A percentile compares a stretch with the other conserved stretches of the same genome.
phyloP scores from a whole-genome alignment of 129 eudicot species.

The Pulicaria dysenterica region DNA sequence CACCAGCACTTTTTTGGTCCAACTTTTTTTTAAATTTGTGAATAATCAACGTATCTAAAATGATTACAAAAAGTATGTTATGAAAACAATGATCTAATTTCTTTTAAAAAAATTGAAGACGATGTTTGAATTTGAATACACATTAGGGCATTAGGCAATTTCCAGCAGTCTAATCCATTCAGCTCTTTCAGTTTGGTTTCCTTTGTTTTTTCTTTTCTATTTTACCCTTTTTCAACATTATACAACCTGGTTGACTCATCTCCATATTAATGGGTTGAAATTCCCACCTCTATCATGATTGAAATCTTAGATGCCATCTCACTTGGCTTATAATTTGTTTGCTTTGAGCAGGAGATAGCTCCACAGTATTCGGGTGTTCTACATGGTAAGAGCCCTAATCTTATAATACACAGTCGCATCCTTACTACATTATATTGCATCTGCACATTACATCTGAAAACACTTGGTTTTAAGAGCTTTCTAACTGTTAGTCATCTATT shows the following conservation, averaged over 20 bases:
- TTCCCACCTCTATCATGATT: constrained; percentile 7
- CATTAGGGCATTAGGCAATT: background rate
- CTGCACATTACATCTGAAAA: no score
- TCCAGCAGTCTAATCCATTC: background rate
- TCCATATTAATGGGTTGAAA: background rate
- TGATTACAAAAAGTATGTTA: background rate
- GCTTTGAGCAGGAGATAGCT: constrained; percentile 71
- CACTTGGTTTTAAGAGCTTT: no score
- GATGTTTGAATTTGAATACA: background rate
- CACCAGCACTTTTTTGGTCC: background rate
- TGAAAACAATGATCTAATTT: background rate
- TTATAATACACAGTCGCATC: background rate
- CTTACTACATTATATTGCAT: background rate
- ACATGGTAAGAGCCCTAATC: constrained; percentile 57
- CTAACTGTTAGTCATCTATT: no score
- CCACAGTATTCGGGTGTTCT: constrained; percentile 94
- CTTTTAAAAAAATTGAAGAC: background rate
- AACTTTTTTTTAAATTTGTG: background rate
- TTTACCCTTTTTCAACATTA: background rate
- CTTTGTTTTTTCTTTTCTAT: no score
- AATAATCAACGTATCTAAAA: background rate
- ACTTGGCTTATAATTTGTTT: constrained; percentile 20
- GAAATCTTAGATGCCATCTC: constrained; percentile 4
- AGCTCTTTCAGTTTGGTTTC: background rate
- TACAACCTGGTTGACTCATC: background rate